Percentiles rank a stretch among this genome's conserved stretches.
phyloP scores from a whole-genome alignment of 805 yeast species.

The Dipodascus albidus region DNA sequence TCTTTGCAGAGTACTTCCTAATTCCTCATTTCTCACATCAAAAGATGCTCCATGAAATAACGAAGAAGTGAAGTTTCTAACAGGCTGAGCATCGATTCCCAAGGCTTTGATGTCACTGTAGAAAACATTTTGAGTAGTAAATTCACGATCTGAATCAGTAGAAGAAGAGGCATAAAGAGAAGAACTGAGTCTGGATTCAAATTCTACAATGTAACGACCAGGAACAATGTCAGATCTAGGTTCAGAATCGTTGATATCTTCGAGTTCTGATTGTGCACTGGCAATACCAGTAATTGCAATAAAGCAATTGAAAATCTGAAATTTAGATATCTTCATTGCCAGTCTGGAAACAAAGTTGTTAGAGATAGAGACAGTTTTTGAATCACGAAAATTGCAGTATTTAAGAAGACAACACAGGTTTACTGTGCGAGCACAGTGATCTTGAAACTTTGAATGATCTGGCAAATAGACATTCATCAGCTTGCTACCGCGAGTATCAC shows the following conservation, averaged over 20 bases:
- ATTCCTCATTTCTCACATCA: not conserved
- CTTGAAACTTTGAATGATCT: no score
- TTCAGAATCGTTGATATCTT: not conserved
- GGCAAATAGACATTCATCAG: no score
- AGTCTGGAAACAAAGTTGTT: not conserved
- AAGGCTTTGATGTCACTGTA: not conserved
- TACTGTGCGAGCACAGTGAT: no score
- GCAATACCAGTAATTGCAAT: not conserved
- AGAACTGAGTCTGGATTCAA: not conserved
- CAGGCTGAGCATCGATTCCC: constrained; percentile 1
- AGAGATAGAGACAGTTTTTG: no score
- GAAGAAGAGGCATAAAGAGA: not conserved
- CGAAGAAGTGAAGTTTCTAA: not conserved
- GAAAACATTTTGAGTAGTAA: not conserved
- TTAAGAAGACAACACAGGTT: no score
- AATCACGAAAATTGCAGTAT: no score
- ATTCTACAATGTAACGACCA: constrained; percentile 2
- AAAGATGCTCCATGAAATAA: constrained; percentile 3
- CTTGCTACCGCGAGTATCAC: no score
- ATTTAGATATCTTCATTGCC: not conserved
- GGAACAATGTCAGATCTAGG: constrained; percentile 1
- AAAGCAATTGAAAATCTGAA: not conserved
- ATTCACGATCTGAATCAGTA: not conserved
- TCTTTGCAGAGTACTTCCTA: not conserved
- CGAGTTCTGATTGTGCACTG: not conserved